Conservation (phyloP, 352 stramenopile genomes). For the Halophytophthora batemanensis region DNA sequence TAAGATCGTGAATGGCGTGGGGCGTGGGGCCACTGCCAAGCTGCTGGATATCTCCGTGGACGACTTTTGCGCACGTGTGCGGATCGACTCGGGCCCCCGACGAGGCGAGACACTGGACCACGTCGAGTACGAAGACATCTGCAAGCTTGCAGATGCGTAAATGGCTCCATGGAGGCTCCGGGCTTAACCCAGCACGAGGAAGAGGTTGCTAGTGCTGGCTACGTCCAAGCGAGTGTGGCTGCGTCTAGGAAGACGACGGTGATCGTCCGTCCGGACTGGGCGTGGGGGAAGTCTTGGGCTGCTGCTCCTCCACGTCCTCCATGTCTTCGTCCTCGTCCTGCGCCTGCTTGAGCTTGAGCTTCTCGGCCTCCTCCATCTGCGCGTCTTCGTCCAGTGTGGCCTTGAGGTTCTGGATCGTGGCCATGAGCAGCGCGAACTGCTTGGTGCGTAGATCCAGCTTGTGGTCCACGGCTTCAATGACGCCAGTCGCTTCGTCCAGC, state of each 20-base stretch:
- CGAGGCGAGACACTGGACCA: constrained; percentile 59
- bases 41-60: constrained; percentile 72
- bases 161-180: no score
- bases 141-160: constrained; percentile 54
- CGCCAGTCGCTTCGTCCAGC: constrained; percentile 49
- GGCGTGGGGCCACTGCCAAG: constrained; percentile 52
- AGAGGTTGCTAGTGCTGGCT: neutral
- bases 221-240: neutral
- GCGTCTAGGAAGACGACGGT: constrained; percentile 1
- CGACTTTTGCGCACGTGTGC: constrained; percentile 63
- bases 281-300: constrained; percentile 2
- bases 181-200: no score
- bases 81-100: constrained; percentile 55
- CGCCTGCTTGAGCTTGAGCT: constrained; percentile 25
- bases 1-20: constrained; percentile 75
- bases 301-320: constrained; percentile 38
- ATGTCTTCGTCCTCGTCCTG: constrained; percentile 70
- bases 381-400: constrained; percentile 70
- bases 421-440: constrained; percentile 79
- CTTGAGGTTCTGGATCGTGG: constrained; percentile 84
- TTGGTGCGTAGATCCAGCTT: constrained; percentile 73
- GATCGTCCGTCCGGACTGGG: constrained; percentile 13
- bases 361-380: constrained; percentile 58
- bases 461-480: constrained; percentile 47
- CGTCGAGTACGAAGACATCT: constrained; percentile 87